phyloP scores from a whole-genome alignment of 129 eudicot genomes.

The Heracleum sosnowskyi region DNA sequence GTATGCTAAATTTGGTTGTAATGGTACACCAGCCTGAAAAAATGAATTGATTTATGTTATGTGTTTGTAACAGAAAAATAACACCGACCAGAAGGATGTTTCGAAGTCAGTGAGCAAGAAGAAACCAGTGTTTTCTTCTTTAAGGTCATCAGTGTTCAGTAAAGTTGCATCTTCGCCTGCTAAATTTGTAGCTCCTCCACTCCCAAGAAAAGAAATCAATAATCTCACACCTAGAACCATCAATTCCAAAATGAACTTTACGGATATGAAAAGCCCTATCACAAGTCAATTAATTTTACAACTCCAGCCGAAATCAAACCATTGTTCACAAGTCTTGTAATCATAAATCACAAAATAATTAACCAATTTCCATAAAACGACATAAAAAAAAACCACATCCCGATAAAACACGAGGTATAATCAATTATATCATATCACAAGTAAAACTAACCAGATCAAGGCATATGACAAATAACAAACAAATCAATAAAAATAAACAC shows the following conservation, averaged over 20 bases:
- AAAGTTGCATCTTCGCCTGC: conserved; percentile 35
- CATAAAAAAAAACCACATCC: too few species aligned
- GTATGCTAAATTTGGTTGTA: not conserved
- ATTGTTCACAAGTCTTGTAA: too few species aligned
- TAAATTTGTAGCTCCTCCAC: conserved; percentile 32
- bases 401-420: too few species aligned
- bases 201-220: conserved; percentile 46
- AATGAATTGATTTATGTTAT: not conserved
- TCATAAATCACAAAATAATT: too few species aligned
- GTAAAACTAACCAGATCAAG: too few species aligned
- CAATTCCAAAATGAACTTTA: conserved; percentile 26
- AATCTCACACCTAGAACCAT: conserved; percentile 32
- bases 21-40: not conserved
- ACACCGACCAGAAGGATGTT: conserved; percentile 6
- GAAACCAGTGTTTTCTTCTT: conserved; percentile 38
- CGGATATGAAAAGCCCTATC: conserved; percentile 39
- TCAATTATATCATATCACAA: too few species aligned
- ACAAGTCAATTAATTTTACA: conserved; percentile 34
- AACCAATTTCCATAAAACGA: too few species aligned
- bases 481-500: too few species aligned
- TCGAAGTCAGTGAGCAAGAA: conserved; percentile 30
- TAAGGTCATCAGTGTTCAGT: conserved; percentile 16
- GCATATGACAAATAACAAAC: too few species aligned
- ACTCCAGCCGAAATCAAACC: conserved; percentile 43
- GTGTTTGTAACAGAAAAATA: not conserved